Percentiles rank a stretch among this genome's conserved stretches.
Conservation (phyloP, 179 eudicot species). For the Camellia oleifera region DNA sequence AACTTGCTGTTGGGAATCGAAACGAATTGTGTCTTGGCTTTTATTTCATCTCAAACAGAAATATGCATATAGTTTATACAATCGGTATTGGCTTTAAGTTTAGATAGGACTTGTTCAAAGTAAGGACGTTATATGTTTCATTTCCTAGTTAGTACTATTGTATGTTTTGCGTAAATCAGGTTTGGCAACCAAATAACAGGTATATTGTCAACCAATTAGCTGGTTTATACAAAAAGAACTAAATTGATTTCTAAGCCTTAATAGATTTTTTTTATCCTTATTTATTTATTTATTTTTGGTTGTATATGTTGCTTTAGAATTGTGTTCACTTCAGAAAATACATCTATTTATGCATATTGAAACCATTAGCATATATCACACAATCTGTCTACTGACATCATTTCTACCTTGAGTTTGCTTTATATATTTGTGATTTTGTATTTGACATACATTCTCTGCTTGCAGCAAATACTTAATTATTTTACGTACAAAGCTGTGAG, state of each 20-base stretch:
- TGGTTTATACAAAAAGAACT: neutral
- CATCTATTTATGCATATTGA: too few relatives aligned
- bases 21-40: neutral
- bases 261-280: neutral
- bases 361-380: neutral
- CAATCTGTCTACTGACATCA: neutral
- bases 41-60: neutral
- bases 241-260: too few relatives aligned
- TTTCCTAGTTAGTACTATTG: neutral
- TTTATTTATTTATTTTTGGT: neutral
- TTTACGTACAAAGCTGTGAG: slow-evolving; percentile 95
- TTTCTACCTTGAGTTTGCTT: neutral
- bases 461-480: slow-evolving; percentile 85
- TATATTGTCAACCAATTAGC: neutral
- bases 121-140: neutral
- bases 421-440: neutral
- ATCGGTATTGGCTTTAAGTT: neutral
- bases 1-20: neutral
- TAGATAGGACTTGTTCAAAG: neutral
- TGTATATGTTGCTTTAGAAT: neutral
- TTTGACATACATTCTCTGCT: slow-evolving; percentile 10
- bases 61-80: neutral
- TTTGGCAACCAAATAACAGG: neutral
- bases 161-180: neutral
- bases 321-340: neutral